Base-by-base conservation (phyloP, 2,329 filamentous ascomycete species). In the Sphaceloma murrayae region DNA sequence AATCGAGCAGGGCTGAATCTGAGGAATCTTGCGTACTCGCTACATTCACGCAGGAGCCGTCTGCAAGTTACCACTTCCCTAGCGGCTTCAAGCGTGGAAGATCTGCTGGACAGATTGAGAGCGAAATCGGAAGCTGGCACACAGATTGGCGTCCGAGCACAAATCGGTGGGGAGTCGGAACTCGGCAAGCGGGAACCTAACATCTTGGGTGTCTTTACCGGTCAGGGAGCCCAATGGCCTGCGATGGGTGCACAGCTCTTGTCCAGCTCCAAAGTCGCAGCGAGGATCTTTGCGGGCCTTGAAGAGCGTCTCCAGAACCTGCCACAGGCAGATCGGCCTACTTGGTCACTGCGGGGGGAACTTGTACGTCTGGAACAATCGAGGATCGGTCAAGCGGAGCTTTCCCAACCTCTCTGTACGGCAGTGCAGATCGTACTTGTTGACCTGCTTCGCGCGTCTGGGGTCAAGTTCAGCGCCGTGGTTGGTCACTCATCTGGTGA, bases 391-490 rank as follows among this genome's bases (percentile, higher is more conserved):
- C 17, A 43, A 30, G 22, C 39, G 8, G 39, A 13, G 27, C 27
- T 31, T n/a, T 14, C 67, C 0, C 73, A 77, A 49, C 69, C 74
- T 0, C 52, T 74, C 1, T 75, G 68, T 43, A 75, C 73, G 0
- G 72, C 73, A 0, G 32, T 78, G 1, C 74, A 77, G 50, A 60
- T 77, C 2, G 72, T 58, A 0, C 51, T 73, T 0, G 57, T 68
- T 0, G 59, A 69, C 10, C 50, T 66, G 0, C 57, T 72, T 1
- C 9, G 11, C 11, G 31, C 45, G 5, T 55, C 49, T 48, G 47
- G 46, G 5, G 45, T 61, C 9, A 6, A 7, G 8, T 54, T 57
- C 3, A 21, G 13, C 7, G 43, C 47, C n/a, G 54, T 56, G 0
- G 47, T 56, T 18, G 60, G 60, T 7, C 60, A 62, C 43, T 57